These are phyloP conservation scores for Pseudozyma tsukubaensis DNA, from an alignment of 1,284 basidiomycete species.

Conservation along the genomic window DNA sequence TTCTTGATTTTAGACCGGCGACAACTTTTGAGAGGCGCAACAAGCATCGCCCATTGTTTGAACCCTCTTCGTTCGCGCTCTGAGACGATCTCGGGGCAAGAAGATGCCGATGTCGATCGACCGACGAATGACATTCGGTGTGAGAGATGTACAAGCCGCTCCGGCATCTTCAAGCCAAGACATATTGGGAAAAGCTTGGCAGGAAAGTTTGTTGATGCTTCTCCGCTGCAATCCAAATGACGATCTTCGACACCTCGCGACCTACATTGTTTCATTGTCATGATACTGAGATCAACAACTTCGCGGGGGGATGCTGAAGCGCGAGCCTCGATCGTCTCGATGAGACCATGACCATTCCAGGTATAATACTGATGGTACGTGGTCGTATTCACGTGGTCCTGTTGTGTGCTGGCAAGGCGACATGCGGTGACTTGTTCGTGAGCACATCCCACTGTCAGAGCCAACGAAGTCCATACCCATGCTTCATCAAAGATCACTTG, in stretches of 20 bases:
- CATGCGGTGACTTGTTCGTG: too few species aligned
- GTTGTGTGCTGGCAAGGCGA: too few species aligned
- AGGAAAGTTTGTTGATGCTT: neutral
- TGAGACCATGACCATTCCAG: too few species aligned
- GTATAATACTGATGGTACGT: too few species aligned
- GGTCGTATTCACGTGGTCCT: too few species aligned
- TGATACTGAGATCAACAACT: too few species aligned
- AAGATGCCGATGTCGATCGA: neutral
- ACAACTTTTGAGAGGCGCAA: conserved; percentile 1
- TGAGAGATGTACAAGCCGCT: neutral
- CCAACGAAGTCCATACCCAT: too few species aligned
- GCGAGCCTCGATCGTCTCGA: too few species aligned
- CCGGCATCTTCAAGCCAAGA: neutral
- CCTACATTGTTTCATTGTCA: too few species aligned
- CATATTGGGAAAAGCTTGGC: neutral
- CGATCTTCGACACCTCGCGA: neutral
- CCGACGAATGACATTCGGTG: neutral
- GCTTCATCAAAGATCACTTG: too few species aligned
- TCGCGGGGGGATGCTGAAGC: too few species aligned
- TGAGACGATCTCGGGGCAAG: neutral
- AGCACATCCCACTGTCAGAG: too few species aligned
- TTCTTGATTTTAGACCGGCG: neutral
- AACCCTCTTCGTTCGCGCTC: neutral
- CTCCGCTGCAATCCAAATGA: conserved; percentile 1
- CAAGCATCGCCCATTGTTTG: neutral